Percentiles rank a stretch among this genome's conserved stretches.
Evolutionary conservation across 371 early-diverging fungal genomes (phyloP).

Genomic region (Mycotypha africana): DNA sequence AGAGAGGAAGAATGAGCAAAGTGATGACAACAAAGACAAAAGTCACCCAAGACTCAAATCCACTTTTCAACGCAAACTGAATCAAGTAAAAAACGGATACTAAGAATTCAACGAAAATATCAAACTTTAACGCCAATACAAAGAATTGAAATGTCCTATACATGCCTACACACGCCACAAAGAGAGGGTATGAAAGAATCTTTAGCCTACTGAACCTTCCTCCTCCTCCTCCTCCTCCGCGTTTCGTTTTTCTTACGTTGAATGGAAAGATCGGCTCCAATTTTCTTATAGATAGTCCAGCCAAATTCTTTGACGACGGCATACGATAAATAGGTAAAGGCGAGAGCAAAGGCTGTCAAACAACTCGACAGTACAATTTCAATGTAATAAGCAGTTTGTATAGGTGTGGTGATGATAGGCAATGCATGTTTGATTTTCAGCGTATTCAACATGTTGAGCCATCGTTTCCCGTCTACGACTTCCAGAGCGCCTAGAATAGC

Average conservation of each 20-base stretch:
- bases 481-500: conserved; percentile 33
- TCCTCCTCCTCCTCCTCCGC: too few relatives aligned
- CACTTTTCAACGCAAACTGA: conserved; percentile 19
- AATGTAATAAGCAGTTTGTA: conserved; percentile 27
- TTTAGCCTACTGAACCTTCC: too few relatives aligned
- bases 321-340: conserved; percentile 33
- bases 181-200: too few relatives aligned
- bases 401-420: conserved; percentile 7
- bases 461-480: conserved; percentile 30
- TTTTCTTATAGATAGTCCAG: conserved; percentile 47
- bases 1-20: conserved; percentile 29
- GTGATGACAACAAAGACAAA: conserved; percentile 29
- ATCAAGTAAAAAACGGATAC: conserved; percentile 35
- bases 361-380: conserved; percentile 34
- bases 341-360: conserved; percentile 24
- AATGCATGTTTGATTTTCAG: conserved; percentile 7
- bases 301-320: conserved; percentile 35
- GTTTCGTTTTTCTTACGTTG: conserved; percentile 43
- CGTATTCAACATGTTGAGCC: conserved; percentile 17
- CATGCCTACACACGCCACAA: conserved; percentile 20
- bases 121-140: conserved; percentile 30
- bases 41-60: conserved; percentile 18
- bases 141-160: conserved; percentile 25
- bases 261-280: conserved; percentile 40
- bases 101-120: conserved; percentile 32